Percentiles rank a stretch among this genome's conserved stretches.
Conservation (phyloP, 352 stramenopile species). For the Phytophthora cactorum region DNA sequence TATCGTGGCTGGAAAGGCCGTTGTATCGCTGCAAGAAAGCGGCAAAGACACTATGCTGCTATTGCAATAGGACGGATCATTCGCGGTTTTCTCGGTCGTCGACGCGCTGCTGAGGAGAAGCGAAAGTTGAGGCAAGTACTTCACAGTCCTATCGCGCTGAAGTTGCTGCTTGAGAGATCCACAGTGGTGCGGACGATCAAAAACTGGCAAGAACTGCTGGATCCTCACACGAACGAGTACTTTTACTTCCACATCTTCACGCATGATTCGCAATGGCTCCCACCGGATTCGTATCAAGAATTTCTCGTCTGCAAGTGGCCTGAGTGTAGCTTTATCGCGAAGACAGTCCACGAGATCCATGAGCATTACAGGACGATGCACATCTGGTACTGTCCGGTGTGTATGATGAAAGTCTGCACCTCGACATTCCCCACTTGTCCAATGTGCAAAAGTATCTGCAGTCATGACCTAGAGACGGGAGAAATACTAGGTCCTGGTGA, state of each 20-base stretch:
- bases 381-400: slow-evolving; percentile 84
- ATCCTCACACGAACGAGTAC: slow-evolving; percentile 86
- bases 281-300: slow-evolving; percentile 62
- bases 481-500: slow-evolving; percentile 71
- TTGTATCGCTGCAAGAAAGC: slow-evolving; percentile 34
- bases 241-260: slow-evolving; percentile 87
- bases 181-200: slow-evolving; percentile 65
- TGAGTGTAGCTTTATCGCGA: slow-evolving; percentile 55
- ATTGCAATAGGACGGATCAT: slow-evolving; percentile 65
- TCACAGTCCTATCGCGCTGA: slow-evolving; percentile 66
- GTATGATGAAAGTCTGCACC: slow-evolving; percentile 66
- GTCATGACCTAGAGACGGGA: slow-evolving; percentile 55
- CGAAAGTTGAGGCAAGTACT: slow-evolving; percentile 68
- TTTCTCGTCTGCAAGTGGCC: slow-evolving; percentile 76
- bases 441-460: slow-evolving; percentile 68
- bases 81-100: slow-evolving; percentile 58
- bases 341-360: slow-evolving; percentile 74
- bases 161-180: slow-evolving; percentile 71
- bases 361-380: slow-evolving; percentile 72
- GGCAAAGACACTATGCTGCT: slow-evolving; percentile 50
- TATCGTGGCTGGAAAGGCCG: slow-evolving; percentile 73
- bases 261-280: slow-evolving; percentile 81
- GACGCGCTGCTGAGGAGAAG: slow-evolving; percentile 48
- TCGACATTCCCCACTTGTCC: slow-evolving; percentile 73
- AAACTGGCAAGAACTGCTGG: slow-evolving; percentile 80